phyloP scores from a whole-genome alignment of 768 basidiomycete species.

The Russula compacta region DNA sequence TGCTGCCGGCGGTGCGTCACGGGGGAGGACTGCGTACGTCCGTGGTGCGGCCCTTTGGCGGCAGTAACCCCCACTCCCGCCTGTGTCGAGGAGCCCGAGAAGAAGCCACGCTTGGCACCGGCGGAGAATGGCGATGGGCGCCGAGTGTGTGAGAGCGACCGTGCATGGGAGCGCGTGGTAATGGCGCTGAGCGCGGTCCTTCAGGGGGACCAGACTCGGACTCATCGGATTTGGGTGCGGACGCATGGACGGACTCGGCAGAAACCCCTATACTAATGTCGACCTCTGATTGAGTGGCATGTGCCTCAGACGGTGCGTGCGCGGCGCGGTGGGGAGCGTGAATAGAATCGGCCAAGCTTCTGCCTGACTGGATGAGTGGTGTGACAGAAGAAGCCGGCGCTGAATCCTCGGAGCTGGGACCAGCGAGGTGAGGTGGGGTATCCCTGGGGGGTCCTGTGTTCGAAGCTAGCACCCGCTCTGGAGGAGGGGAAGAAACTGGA shows the following conservation, averaged over 20 bases:
- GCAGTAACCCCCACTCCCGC: slow-evolving; percentile 28
- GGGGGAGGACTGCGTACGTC: slow-evolving; percentile 61
- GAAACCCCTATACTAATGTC: slow-evolving; percentile 28
- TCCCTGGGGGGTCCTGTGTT: background rate
- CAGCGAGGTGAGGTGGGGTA: background rate
- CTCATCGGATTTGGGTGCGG: slow-evolving; percentile 35
- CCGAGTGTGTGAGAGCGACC: slow-evolving; percentile 51
- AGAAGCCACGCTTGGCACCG: slow-evolving; percentile 20
- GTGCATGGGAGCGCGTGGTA: slow-evolving; percentile 35
- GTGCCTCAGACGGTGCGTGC: background rate
- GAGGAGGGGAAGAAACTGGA: background rate
- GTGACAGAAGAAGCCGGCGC: background rate
- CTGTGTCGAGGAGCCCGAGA: slow-evolving; percentile 35
- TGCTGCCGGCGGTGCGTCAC: slow-evolving; percentile 35
- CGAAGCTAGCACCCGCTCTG: background rate
- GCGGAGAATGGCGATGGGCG: slow-evolving; percentile 23
- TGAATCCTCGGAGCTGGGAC: background rate
- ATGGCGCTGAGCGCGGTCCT: slow-evolving; percentile 19
- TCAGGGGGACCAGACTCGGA: background rate
- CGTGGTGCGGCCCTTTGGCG: slow-evolving; percentile 29
- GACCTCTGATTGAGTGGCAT: background rate
- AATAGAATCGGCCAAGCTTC: background rate
- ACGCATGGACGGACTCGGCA: slow-evolving; percentile 50
- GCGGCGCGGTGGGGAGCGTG: background rate
- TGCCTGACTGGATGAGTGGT: background rate